Conservation (phyloP, 179 eudicot species). For the Heliamphora pulchella region DNA sequence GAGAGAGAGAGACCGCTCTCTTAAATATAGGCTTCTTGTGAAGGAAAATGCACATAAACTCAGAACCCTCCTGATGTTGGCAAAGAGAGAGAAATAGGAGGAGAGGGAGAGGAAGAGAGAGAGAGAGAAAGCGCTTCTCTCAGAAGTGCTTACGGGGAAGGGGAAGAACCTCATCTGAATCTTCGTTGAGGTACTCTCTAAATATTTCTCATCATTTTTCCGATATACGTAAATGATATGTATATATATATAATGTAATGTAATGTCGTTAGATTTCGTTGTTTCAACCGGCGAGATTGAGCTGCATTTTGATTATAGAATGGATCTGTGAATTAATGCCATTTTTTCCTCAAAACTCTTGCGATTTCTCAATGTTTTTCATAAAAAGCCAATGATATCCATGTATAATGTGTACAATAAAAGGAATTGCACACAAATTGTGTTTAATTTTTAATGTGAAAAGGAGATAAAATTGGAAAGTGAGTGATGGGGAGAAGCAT, state of each 20-base stretch:
- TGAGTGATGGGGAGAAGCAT: too few relatives aligned
- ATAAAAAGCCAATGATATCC: not conserved
- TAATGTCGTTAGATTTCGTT: not conserved
- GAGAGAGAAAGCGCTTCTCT: not conserved
- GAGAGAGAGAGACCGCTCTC: too few relatives aligned
- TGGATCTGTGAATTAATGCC: not conserved
- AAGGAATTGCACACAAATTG: too few relatives aligned
- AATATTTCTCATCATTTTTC: not conserved
- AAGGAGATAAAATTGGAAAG: too few relatives aligned
- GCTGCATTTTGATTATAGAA: not conserved
- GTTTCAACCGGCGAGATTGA: not conserved
- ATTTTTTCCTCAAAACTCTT: not conserved
- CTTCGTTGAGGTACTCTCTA: not conserved
- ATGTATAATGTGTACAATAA: not conserved
- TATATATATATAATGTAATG: not conserved
- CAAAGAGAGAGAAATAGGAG: too few relatives aligned
- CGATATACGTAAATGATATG: too few relatives aligned
- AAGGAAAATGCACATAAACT: not conserved
- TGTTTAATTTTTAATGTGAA: too few relatives aligned
- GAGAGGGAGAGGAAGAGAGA: too few relatives aligned
- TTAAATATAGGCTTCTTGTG: not conserved
- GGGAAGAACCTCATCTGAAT: not conserved
- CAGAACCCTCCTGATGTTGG: too few relatives aligned
- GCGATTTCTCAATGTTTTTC: not conserved
- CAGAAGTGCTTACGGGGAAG: not conserved